Base-by-base conservation (phyloP, 2,329 filamentous ascomycete species). In the Neopestalotiopsis sp. region DNA sequence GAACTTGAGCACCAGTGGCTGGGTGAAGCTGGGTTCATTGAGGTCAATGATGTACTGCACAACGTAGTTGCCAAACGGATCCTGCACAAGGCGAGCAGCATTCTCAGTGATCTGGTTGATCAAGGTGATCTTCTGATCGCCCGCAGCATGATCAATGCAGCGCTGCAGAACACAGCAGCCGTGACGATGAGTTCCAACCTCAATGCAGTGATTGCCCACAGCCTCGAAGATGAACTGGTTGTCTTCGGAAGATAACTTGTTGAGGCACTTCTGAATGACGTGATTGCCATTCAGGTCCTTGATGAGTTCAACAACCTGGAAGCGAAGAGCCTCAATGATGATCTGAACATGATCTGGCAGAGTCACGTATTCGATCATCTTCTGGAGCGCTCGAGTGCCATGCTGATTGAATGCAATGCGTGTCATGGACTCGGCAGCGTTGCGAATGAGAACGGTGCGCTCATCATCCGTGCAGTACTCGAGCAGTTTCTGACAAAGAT, bases 231-330 rank as follows among this genome's bases (percentile, higher is more conserved):
- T 98, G 85, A 99, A 99, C 79, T 97, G 92, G 13, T 95, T 94
- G 79, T 98, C 93, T 64, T 88, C 84, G 1, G 94, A 86, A 72
- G 90, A 92, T 52, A 99, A 91, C 80, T 97, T 97, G 84, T 98
- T 99, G 67, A 99, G 88, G 77, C 96, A 99, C 84, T 99, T 99
- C 83, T 99, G 96, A 72, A 99, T 98, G 76, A 99, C 96, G 77
- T 99, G 96, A 77, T 99, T 99, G 80, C 96, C 96, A 78, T 99
- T 99, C 66, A 99, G 86, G 75, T 99, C 96, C 80, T 99, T 94
- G 71, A 99, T 98, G 67, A 99, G 88, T 75, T 96, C 92, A 24
- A 99, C 96, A 63, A 99, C 96, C 70, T 93, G 90, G 78, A 90
- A 88, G 72, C 91, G 89, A 65, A 99, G 88, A 14, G 96, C 94